Percentiles rank a stretch among this genome's conserved stretches.
These are phyloP conservation scores for Solanum hybrid DNA, from an alignment of 305 asterid species.

Conservation along the genomic window DNA sequence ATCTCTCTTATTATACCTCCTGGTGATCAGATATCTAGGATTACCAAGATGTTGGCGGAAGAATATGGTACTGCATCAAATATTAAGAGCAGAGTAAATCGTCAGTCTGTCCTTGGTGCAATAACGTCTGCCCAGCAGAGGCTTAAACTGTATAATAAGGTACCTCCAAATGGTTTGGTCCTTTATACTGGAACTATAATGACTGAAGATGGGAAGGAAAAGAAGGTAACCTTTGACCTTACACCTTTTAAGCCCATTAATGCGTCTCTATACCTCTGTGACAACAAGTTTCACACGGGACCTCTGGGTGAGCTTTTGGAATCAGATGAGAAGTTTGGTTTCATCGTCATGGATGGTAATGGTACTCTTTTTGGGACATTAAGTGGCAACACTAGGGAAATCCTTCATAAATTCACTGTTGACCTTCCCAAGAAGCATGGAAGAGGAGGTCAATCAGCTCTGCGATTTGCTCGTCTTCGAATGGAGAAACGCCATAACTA, in stretches of 20 bases:
- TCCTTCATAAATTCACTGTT: constrained; percentile 33
- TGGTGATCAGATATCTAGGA: constrained; percentile 34
- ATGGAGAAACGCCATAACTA: constrained; percentile 40
- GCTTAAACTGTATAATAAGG: constrained; percentile 31
- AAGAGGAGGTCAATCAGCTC: constrained; percentile 39
- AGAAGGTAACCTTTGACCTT: constrained; percentile 34
- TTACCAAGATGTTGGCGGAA: constrained; percentile 32
- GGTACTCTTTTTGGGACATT: constrained; percentile 37
- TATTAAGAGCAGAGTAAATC: constrained; percentile 36
- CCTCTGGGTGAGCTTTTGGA: constrained; percentile 33
- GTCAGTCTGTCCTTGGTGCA: constrained; percentile 35
- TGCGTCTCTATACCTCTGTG: constrained; percentile 33
- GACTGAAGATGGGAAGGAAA: constrained; percentile 38
- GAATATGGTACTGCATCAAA: constrained; percentile 40
- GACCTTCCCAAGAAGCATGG: constrained; percentile 41
- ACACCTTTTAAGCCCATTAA: constrained; percentile 37
- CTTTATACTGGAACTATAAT: constrained; percentile 30
- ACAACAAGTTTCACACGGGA: constrained; percentile 34
- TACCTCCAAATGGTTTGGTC: constrained; percentile 30
- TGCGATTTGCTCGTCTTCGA: constrained; percentile 36
- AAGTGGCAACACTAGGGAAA: constrained; percentile 36
- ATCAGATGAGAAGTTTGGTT: constrained; percentile 38
- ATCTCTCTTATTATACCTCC: constrained; percentile 40
- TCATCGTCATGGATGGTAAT: constrained; percentile 39
- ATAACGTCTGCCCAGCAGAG: constrained; percentile 36